Conservation (phyloP, 495 filamentous ascomycete species). For the Aspergillus sclerotiicarbonarius region DNA sequence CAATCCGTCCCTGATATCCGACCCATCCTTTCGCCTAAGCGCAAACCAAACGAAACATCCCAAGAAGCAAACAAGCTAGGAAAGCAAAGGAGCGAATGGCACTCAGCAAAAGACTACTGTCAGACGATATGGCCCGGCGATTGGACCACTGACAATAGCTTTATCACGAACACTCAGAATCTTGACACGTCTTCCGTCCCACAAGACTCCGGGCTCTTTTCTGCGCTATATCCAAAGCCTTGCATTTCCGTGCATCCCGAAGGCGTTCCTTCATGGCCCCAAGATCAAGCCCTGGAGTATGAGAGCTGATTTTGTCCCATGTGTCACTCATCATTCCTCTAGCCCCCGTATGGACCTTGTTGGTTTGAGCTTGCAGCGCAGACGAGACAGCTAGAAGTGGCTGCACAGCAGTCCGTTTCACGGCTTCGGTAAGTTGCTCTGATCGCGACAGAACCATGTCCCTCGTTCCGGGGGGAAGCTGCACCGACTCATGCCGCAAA, state of each 20-base stretch:
- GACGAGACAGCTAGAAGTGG: slow-evolving; percentile 33
- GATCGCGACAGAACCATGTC: slow-evolving; percentile 35
- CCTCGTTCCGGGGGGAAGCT: slow-evolving; percentile 18
- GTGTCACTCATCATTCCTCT: slow-evolving; percentile 29
- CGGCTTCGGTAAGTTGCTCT: slow-evolving; percentile 35
- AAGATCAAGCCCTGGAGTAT: slow-evolving; percentile 28
- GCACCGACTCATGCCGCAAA: slow-evolving; percentile 26
- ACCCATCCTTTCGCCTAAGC: neutral
- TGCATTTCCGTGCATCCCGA: slow-evolving; percentile 29
- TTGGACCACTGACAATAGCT: neutral
- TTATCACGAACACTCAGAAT: slow-evolving; percentile 13
- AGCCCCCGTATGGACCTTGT: slow-evolving; percentile 31
- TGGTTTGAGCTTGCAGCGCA: slow-evolving; percentile 29
- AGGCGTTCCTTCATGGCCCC: slow-evolving; percentile 31
- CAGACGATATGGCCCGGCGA: neutral
- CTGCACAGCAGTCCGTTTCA: slow-evolving; percentile 36
- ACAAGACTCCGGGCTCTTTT: slow-evolving; percentile 35
- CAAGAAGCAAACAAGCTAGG: slow-evolving; percentile 7
- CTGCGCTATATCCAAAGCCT: slow-evolving; percentile 39
- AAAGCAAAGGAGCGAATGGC: slow-evolving; percentile 1
- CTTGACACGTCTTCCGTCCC: slow-evolving; percentile 19
- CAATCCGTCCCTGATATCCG: slow-evolving; percentile 1
- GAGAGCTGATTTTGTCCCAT: slow-evolving; percentile 30
- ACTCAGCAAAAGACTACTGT: slow-evolving; percentile 8
- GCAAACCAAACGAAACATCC: slow-evolving; percentile 7